A percentile compares a stretch with the other conserved stretches of the same genome.
Evolutionary conservation across 2,329 filamentous ascomycete species (phyloP).

Genomic region (Cadophora sp.): DNA sequence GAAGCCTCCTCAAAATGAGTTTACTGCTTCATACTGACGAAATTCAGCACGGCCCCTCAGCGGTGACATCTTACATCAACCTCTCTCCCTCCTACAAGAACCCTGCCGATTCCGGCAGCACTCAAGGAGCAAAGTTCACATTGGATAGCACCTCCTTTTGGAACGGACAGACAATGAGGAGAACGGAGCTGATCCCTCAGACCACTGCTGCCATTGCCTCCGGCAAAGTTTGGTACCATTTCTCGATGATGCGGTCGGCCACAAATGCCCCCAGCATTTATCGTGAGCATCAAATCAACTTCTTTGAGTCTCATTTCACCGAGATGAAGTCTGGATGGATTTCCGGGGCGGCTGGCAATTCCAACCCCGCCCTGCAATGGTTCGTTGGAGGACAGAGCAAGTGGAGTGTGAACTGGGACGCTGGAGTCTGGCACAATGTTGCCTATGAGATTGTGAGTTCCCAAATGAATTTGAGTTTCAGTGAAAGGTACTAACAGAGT

Average conservation of each 20-base stretch:
- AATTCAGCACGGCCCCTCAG: conserved; percentile 60
- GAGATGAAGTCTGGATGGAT: conserved; percentile 75
- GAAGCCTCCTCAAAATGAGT: neutral
- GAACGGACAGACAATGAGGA: conserved; percentile 76
- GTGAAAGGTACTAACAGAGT: conserved; percentile 16
- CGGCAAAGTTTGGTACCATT: conserved; percentile 75
- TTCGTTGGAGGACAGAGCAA: conserved; percentile 64
- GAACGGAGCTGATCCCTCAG: conserved; percentile 77
- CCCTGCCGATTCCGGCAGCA: conserved; percentile 61
- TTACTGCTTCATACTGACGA: conserved; percentile 16
- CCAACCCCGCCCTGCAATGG: conserved; percentile 67
- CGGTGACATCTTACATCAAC: conserved; percentile 48
- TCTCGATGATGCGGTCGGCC: conserved; percentile 65
- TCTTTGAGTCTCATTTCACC: conserved; percentile 75
- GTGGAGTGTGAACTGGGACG: conserved; percentile 67
- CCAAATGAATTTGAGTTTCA: neutral
- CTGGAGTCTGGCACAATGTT: conserved; percentile 76
- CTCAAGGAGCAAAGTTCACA: conserved; percentile 72
- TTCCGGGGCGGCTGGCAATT: conserved; percentile 51
- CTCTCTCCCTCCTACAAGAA: conserved; percentile 57
- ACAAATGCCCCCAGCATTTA: conserved; percentile 65
- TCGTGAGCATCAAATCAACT: conserved; percentile 70
- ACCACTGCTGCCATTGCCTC: conserved; percentile 67
- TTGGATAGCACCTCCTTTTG: conserved; percentile 70
- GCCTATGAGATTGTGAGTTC: conserved; percentile 68